Evolutionary conservation across 345 rosid genomes (phyloP), one percentile per base, ranked within the genome.

Genomic region (Populus euphratica): DNA sequence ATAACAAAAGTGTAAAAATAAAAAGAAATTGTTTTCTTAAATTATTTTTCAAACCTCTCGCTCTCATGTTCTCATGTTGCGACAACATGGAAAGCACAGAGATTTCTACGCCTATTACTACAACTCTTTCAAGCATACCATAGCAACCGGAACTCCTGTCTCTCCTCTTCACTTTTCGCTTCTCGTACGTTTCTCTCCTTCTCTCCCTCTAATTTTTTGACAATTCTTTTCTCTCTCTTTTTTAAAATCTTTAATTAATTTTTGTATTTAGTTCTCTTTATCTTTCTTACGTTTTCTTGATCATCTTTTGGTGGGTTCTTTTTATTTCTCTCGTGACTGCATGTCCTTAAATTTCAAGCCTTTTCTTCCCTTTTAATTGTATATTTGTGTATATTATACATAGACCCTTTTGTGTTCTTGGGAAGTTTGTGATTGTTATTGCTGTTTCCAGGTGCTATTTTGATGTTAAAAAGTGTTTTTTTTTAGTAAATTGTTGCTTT

Each of bases 41-140:
- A 41, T 11, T n/a, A 43, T 0, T 20, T n/a, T 25, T 14, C 78
- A 13, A 21, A 2, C 47, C 27, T 10, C 49, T 33, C 35, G 6
- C 35, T 29, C 12, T 65, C n/a, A 18, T 65, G 20, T 33, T 65
- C n/a, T 27, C n/a, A 65, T 16, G 6, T 33, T 25, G 23, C 62
- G 49, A 49, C 75, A 20, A 49, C 29, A 56, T 77, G 79, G 73
- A 8, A 23, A 16, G 36, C 20, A 54, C 41, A 56, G 68, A 62
- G 79, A 77, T 18, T 62, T 62, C 63, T 77, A n/a, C 71, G 80
- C 65, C 80, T 71, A 70, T 47, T 35, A 23, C 21, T 47, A 47
- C 18, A 9, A 12, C 11, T 54, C 61, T 73, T 27, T 74, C 77
- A 74, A 29, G 11, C 56, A 43, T 6, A 63, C 25, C 61, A 4